Evolutionary conservation across 2,329 filamentous ascomycete genomes (phyloP).

Genomic region (Fonsecaea erecta): DNA sequence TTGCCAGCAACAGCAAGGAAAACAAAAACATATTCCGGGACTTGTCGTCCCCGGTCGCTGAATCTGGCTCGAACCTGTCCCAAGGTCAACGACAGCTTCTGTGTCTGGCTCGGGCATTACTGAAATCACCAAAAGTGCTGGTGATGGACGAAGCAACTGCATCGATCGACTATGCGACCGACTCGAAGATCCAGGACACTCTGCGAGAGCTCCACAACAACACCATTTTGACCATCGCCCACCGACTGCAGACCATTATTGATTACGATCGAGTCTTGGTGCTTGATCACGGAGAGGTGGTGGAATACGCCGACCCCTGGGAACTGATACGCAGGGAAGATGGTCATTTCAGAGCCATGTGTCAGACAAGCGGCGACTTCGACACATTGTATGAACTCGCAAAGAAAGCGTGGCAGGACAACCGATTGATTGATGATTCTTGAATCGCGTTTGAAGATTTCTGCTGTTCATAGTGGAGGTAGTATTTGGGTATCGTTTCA

Average conservation of each 20-base stretch:
- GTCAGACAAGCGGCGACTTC: constrained; percentile 69
- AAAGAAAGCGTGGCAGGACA: constrained; percentile 54
- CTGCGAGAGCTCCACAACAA: constrained; percentile 85
- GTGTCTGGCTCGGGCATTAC: constrained; percentile 87
- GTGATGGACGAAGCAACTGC: constrained; percentile 99
- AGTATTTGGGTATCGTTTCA: not conserved
- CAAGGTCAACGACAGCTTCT: constrained; percentile 95
- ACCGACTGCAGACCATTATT: constrained; percentile 92
- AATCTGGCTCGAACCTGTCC: constrained; percentile 91
- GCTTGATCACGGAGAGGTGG: constrained; percentile 82
- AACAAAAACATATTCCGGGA: constrained; percentile 97
- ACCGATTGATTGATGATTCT: constrained; percentile 51
- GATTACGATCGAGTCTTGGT: constrained; percentile 98
- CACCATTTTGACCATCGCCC: constrained; percentile 95
- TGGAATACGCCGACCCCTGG: constrained; percentile 90
- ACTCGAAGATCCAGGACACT: constrained; percentile 93
- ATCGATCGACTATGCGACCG: constrained; percentile 94
- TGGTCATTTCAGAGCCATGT: constrained; percentile 70
- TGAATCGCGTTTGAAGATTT: constrained; percentile 5
- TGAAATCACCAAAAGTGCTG: constrained; percentile 89
- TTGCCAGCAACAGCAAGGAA: constrained; percentile 46
- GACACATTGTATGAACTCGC: constrained; percentile 62
- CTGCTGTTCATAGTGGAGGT: not conserved
- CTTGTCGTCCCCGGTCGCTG: constrained; percentile 78
- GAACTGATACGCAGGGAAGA: constrained; percentile 74